Evolutionary conservation across 768 basidiomycete genomes (phyloP).

Genomic region (Tulasnella sp.): DNA sequence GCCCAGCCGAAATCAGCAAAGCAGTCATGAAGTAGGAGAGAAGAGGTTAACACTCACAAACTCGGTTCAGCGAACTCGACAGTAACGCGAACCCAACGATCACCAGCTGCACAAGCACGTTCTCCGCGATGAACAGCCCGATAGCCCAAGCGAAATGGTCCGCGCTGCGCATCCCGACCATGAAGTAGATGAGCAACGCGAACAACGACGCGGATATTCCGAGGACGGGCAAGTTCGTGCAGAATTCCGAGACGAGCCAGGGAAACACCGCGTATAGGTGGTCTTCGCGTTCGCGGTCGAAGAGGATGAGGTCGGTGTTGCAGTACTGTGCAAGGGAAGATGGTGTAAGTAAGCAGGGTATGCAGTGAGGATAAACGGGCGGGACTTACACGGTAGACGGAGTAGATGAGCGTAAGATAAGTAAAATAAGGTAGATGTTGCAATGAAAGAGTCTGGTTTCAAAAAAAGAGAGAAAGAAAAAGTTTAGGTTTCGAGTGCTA

Average conservation of each 20-base stretch:
- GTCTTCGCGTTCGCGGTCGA: slow-evolving; percentile 48
- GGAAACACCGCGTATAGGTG: slow-evolving; percentile 37
- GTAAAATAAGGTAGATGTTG: slow-evolving; percentile 38
- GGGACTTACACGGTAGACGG: slow-evolving; percentile 24
- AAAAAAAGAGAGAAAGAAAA: not conserved
- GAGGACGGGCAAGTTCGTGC: slow-evolving; percentile 43
- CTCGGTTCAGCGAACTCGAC: slow-evolving; percentile 37
- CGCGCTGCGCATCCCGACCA: slow-evolving; percentile 40
- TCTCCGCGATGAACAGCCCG: slow-evolving; percentile 40
- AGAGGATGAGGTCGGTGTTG: slow-evolving; percentile 43
- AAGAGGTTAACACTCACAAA: slow-evolving; percentile 32
- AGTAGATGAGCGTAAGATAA: slow-evolving; percentile 36
- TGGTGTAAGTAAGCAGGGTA: slow-evolving; percentile 14
- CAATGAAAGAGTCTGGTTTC: slow-evolving; percentile 37
- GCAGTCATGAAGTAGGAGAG: not conserved
- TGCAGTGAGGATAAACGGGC: slow-evolving; percentile 4
- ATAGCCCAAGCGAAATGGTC: slow-evolving; percentile 40
- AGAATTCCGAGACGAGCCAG: slow-evolving; percentile 42
- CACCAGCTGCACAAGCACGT: slow-evolving; percentile 35
- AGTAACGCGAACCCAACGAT: slow-evolving; percentile 37
- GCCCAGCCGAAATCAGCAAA: not conserved
- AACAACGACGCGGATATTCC: slow-evolving; percentile 36
- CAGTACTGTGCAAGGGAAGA: slow-evolving; percentile 27
- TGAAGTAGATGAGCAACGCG: slow-evolving; percentile 38
- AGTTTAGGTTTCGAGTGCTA: not conserved